Evolutionary conservation across 148 eudicot species (phyloP), one percentile per base, ranked within the genome.

Genomic region (Bassia scoparia): DNA sequence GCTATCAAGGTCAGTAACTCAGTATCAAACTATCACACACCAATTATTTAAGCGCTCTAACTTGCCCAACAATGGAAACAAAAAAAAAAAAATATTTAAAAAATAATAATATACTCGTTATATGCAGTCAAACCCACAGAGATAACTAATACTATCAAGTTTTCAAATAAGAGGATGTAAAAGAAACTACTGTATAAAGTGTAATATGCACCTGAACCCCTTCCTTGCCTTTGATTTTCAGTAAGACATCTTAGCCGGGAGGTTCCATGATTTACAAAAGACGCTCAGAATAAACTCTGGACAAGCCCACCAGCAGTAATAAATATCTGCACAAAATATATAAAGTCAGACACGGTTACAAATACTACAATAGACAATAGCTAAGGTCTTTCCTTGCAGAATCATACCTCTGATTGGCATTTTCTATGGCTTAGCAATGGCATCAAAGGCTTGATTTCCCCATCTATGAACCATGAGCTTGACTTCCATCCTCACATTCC

Each of bases 391-490:
- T 12, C 33, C n/a, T n/a, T 43, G 69, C 27, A 67, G 74, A 80
- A 73, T 65, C 37, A 79, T n/a, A 93, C 98, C 97, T 95, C 97
- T 50, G 97, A 87, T 91, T 89, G 69, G 98, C 98, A 58, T 84
- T 90, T 80, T 89, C 96, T 81, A 95, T 89, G 61, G 98, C 95
- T 79, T 78, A 82, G 98, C 98, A 74, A 95, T 89, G 59, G 97
- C 93, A 54, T 91, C 91, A 80, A 95, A 95, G 44, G 93, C 98
- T 71, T n/a, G n/a, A 93, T 76, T 38, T 78, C 83, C 55, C 98
- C 98, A 84, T 95, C 98, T 56, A 95, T 86, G 75, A 95, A 95
- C 98, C 98, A 95, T 91, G 98, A 86, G 90, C 98, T 75, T 91
- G 87, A 79, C 97, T 89, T 66, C 97, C 97, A 80, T 95, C 98